phyloP scores from a whole-genome alignment of 2,329 filamentous ascomycete genomes.

The Aureobasidium sp. region DNA sequence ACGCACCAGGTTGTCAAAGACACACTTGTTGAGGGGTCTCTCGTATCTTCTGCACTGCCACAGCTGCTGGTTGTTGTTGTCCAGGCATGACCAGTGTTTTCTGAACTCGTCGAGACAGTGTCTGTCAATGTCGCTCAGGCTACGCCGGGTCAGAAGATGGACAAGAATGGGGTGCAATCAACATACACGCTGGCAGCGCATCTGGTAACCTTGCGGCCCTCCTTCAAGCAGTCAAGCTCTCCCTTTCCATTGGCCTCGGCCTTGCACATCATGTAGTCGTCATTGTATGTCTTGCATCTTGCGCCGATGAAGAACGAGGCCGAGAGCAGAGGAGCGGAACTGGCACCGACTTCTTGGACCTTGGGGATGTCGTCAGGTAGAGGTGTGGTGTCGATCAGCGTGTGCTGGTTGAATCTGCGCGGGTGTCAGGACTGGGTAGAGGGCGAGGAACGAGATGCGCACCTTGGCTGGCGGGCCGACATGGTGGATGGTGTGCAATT shows the following conservation, averaged over 20 bases:
- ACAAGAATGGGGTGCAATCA: conserved; percentile 9
- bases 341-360: conserved; percentile 87
- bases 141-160: conserved; percentile 29
- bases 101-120: conserved; percentile 87
- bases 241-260: conserved; percentile 81
- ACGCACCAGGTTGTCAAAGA: conserved; percentile 88
- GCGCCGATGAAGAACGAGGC: conserved; percentile 96
- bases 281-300: conserved; percentile 89
- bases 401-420: conserved; percentile 81
- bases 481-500: conserved; percentile 38
- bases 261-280: conserved; percentile 99
- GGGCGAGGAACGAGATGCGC: conserved; percentile 21
- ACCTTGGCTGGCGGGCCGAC: conserved; percentile 53
- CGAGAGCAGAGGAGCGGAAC: conserved; percentile 82
- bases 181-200: conserved; percentile 94
- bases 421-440: conserved; percentile 13
- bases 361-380: conserved; percentile 85
- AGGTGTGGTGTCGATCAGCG: conserved; percentile 91
- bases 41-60: conserved; percentile 90
- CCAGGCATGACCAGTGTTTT: conserved; percentile 88
- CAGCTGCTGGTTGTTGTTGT: conserved; percentile 95
- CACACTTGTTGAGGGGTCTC: conserved; percentile 87
- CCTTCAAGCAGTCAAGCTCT: conserved; percentile 91
- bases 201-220: conserved; percentile 90
- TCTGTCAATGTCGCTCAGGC: conserved; percentile 91